Evolutionary conservation across 805 yeast genomes (phyloP), one percentile per base, ranked within the genome.

Genomic region (Torulaspora delbrueckii): DNA sequence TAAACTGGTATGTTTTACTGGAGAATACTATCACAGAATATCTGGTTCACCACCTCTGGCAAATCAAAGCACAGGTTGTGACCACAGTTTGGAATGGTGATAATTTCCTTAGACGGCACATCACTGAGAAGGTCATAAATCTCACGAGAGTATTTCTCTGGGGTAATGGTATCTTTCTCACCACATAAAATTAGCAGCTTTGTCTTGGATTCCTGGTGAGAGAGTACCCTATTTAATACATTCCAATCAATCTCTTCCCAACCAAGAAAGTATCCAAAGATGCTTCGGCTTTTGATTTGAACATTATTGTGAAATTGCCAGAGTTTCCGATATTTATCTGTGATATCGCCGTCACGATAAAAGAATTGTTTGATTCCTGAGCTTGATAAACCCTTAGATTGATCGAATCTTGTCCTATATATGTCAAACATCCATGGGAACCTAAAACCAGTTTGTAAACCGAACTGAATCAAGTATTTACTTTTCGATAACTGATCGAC

Each of bases 251-350:
- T 42, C 2, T 58, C 50, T 38, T 55, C 54, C 67, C 67, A 63
- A n/a, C 67, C 67, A 7, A 56, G 31, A 13, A 63, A 46, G 43
- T 63, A 63, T 2, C 60, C 64, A 16, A 58, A 40, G 2, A 63
- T 32, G 41, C 60, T 56, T 42, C 52, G 50, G 41, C 66, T 61
- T 30, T 57, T 58, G 24, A 57, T 61, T 37, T 56, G 60, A 2
- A 63, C 52, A 40, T 63, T 63, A 37, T 58, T 56, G 40, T 54
- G 52, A 27, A 54, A 63, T 47, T 62, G 66, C 52, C 60, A 57
- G 10, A 63, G 46, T 37, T 53, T 57, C 19, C 61, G 44, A 35
- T 62, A 63, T 8, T 36, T 13, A 22, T 47, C 42, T 9, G 45
- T 38, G 2, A 44, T 28, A 24, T 48, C 47, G 37, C 52, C 51